A percentile compares a stretch with the other conserved stretches of the same genome.
These are phyloP conservation scores for Myriangium duriaei DNA, from an alignment of 2,329 filamentous ascomycete species.

Conservation along the genomic window DNA sequence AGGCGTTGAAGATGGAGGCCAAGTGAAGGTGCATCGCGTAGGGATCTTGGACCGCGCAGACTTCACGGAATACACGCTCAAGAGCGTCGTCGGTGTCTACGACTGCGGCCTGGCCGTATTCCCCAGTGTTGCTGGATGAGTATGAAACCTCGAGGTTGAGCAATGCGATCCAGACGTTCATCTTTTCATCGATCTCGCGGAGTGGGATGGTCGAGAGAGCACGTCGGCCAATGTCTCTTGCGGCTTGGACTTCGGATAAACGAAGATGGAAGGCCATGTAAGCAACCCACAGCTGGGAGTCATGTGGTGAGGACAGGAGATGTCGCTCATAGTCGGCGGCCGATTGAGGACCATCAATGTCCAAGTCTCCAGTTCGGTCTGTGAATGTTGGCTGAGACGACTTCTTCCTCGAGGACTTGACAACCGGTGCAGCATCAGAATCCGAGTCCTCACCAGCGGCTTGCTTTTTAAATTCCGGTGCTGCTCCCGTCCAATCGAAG, in stretches of 20 bases:
- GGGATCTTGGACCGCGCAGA: conserved; percentile 86
- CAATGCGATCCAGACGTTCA: conserved; percentile 89
- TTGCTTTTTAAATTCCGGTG: conserved; percentile 37
- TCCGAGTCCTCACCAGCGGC: conserved; percentile 38
- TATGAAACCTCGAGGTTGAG: conserved; percentile 91
- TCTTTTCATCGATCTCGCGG: conserved; percentile 79
- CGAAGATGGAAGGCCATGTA: conserved; percentile 99
- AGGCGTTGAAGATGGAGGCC: conserved; percentile 89
- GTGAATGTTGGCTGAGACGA: conserved; percentile 63
- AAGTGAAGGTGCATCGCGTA: conserved; percentile 82
- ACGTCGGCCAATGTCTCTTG: conserved; percentile 78
- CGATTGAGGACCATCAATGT: conserved; percentile 77
- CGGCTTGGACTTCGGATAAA: conserved; percentile 76
- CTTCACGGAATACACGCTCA: conserved; percentile 78
- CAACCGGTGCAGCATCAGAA: conserved; percentile 37
- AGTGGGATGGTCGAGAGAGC: conserved; percentile 86
- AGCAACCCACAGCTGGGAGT: conserved; percentile 83
- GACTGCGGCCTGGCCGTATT: not conserved
- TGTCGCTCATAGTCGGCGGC: conserved; percentile 88
- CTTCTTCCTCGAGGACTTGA: conserved; percentile 39
- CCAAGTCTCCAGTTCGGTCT: conserved; percentile 85
- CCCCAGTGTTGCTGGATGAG: conserved; percentile 30
- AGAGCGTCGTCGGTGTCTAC: conserved; percentile 58
- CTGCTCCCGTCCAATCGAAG: conserved; percentile 76
- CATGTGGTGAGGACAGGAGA: conserved; percentile 81